Evolutionary conservation across 2,329 filamentous ascomycete genomes (phyloP).

Genomic region (Monosporascus sp.): DNA sequence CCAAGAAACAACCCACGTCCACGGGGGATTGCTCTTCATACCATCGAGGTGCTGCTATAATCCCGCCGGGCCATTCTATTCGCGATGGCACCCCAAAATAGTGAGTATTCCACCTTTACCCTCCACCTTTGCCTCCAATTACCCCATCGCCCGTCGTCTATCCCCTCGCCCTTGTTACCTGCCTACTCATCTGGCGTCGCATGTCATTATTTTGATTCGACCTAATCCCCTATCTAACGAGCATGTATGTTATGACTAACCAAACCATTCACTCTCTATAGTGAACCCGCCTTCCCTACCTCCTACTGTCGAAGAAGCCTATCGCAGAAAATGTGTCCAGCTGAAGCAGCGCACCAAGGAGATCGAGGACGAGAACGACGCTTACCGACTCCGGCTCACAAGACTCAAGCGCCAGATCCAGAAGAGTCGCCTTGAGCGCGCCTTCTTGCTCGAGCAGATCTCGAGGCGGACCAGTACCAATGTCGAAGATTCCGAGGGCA

Average conservation of each 20-base stretch:
- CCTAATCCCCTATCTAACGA: background rate
- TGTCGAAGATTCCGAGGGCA: slow-evolving; percentile 73
- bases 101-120: slow-evolving; percentile 14
- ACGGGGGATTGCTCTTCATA: background rate
- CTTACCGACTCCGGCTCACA: slow-evolving; percentile 70
- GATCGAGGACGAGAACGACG: slow-evolving; percentile 87
- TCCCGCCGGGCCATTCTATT: background rate
- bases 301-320: slow-evolving; percentile 91
- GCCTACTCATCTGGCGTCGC: background rate
- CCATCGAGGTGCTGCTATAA: background rate
- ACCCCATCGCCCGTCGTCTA: background rate
- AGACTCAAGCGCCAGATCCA: slow-evolving; percentile 81
- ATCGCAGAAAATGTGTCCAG: slow-evolving; percentile 93
- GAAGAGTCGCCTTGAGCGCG: slow-evolving; percentile 84
- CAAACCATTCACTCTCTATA: slow-evolving; percentile 21
- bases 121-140: background rate
- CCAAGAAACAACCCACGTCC: too few relatives aligned
- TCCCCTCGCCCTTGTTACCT: background rate
- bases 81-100: slow-evolving; percentile 24
- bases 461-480: slow-evolving; percentile 68
- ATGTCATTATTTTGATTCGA: background rate
- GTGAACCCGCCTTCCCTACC: slow-evolving; percentile 60
- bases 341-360: slow-evolving; percentile 87
- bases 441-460: slow-evolving; percentile 68
- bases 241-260: slow-evolving; percentile 30